Base-by-base conservation (phyloP, 129 eudicot species). In the Scalesia atractyloides region DNA sequence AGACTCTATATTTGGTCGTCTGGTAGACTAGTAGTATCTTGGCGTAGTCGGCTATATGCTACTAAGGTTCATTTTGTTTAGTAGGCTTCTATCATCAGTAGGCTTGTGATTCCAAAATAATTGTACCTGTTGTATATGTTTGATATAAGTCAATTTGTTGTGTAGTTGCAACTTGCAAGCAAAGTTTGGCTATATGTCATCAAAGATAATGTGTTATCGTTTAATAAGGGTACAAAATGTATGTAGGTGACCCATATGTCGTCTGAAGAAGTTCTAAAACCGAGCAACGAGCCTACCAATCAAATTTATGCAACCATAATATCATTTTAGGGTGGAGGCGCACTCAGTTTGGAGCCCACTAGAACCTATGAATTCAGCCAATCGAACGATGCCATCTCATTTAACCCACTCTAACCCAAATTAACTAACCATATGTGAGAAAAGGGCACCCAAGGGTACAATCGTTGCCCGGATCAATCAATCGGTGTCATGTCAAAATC, bases 141-240 rank as follows among this genome's bases (percentile, higher is more conserved):
- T 18, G 9, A 70, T 70, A 22, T 37, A 70, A n/a, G 51, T 37
- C 48, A 50, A n/a, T 49, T n/a, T 50, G 16, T 24, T n/a, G 48
- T 50, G 59, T 72, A 2, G 68, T 59, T 39, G 59, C 53, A 58
- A 2, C 58, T 59, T 39, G 59, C 53, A 58, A 60, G 68, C 16
- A 72, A 59, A 58, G 22, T 6, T 58, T 72, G 43, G 57, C 46
- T 57, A 58, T 9, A 43, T 74, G 30, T 36, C 71, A 60, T 46
- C 22, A 16, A 19, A 2, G 5, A 30, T 30, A 30, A 30, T 30
- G 5, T 12, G 44, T 72, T 12, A 26, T 72, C 54, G 65, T 37
- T 37, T 20, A 19, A n/a, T 7, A 54, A 36, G 13, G 4, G 20
- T 36, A 16, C 36, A 17, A 17, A 30, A 44, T 53, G 34, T n/a